Conservation (phyloP, 768 basidiomycete genomes). For the Naganishia randhawae region DNA sequence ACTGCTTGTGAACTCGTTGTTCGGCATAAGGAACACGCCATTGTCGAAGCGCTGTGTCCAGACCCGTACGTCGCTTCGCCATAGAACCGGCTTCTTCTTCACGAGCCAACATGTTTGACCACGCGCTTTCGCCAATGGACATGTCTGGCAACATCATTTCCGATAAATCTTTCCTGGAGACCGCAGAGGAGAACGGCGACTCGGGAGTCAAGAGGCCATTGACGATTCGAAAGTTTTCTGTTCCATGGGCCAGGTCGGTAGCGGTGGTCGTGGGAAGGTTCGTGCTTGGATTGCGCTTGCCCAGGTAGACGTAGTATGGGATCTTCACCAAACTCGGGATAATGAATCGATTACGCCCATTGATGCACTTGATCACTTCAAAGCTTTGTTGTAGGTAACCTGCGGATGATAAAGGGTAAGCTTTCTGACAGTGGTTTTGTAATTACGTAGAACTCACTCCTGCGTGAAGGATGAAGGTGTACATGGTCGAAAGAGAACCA, state of each 20-base stretch:
- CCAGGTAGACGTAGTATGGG: conserved; percentile 67
- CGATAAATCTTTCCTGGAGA: conserved; percentile 22
- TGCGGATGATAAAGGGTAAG: conserved; percentile 15
- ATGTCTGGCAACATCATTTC: conserved; percentile 32
- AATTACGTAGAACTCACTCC: conserved; percentile 49
- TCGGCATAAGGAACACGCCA: conserved; percentile 72
- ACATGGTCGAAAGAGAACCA: conserved; percentile 55
- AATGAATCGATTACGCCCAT: conserved; percentile 68
- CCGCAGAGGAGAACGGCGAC: conserved; percentile 37
- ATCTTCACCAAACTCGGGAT: conserved; percentile 66
- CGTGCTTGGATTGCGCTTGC: conserved; percentile 43
- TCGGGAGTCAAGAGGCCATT: conserved; percentile 46
- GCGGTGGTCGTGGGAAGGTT: conserved; percentile 55
- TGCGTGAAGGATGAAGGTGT: conserved; percentile 56
- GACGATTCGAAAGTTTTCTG: conserved; percentile 24
- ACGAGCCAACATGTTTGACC: not conserved
- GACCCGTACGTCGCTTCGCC: not conserved
- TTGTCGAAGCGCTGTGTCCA: conserved; percentile 47
- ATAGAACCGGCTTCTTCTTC: conserved; percentile 12
- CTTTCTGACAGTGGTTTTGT: too few species aligned
- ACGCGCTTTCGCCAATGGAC: conserved; percentile 41
- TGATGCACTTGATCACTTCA: conserved; percentile 70
- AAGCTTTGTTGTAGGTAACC: conserved; percentile 76
- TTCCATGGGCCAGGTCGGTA: conserved; percentile 25
- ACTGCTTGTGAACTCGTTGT: conserved; percentile 64